phyloP scores from a whole-genome alignment of 805 yeast genomes.

The Huiozyma naganishii region DNA sequence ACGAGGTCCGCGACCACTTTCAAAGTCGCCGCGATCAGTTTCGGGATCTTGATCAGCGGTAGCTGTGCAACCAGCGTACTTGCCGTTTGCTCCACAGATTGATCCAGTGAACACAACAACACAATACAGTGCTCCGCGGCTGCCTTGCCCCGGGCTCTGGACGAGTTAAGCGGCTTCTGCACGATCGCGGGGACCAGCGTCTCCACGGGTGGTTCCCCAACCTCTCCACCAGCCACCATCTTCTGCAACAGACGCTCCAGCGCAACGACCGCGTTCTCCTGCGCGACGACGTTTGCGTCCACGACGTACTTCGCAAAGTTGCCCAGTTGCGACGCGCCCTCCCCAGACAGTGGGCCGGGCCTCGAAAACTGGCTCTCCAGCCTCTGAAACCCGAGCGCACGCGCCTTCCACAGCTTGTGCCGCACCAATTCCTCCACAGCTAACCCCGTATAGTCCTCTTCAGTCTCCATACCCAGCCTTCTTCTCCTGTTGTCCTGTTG shows the following conservation, averaged over 20 bases:
- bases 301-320: constrained; percentile 46
- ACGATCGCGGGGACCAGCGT: constrained; percentile 34
- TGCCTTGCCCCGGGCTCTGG: constrained; percentile 64
- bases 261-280: constrained; percentile 64
- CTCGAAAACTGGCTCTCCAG: constrained; percentile 40
- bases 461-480: constrained; percentile 25
- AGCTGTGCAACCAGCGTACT: constrained; percentile 50
- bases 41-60: constrained; percentile 63
- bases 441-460: constrained; percentile 50
- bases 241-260: constrained; percentile 32
- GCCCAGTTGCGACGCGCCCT: constrained; percentile 35
- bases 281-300: constrained; percentile 86
- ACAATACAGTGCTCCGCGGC: constrained; percentile 53
- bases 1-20: constrained; percentile 47
- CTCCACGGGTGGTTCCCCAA: neutral
- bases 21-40: constrained; percentile 60
- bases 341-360: neutral
- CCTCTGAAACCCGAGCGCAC: constrained; percentile 71
- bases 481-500: too few species aligned
- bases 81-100: constrained; percentile 37
- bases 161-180: constrained; percentile 73
- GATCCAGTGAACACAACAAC: constrained; percentile 52
- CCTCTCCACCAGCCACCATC: neutral
- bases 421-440: constrained; percentile 56
- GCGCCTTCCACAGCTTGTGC: constrained; percentile 82